Conservation (phyloP, 768 basidiomycete species). For the Mycena filopes region DNA sequence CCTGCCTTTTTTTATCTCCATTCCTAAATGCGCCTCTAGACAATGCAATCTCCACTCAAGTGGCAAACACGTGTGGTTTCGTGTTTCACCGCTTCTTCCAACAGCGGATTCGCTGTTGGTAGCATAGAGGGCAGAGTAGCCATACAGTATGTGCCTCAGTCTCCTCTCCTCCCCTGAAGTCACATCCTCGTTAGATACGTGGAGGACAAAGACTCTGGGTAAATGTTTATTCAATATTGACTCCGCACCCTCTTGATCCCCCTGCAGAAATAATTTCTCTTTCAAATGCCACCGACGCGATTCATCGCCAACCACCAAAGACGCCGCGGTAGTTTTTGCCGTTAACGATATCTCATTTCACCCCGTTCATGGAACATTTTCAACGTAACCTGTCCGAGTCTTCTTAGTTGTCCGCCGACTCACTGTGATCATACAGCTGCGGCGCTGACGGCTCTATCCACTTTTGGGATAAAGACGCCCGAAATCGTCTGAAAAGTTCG, state of each 20-base stretch:
- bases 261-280: constrained; percentile 78
- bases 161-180: constrained; percentile 4
- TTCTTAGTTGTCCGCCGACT: constrained; percentile 37
- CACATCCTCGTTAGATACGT: constrained; percentile 68
- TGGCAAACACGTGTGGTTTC: constrained; percentile 92
- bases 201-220: constrained; percentile 85
- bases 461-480: constrained; percentile 95
- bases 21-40: constrained; percentile 52
- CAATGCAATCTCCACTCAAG: constrained; percentile 86
- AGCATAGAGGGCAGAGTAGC: constrained; percentile 94
- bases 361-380: constrained; percentile 85
- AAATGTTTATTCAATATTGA: constrained; percentile 33
- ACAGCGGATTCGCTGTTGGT: constrained; percentile 83
- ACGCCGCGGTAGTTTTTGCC: constrained; percentile 78
- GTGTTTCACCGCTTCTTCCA: constrained; percentile 77
- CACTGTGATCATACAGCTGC: constrained; percentile 43
- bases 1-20: neutral
- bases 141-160: constrained; percentile 75
- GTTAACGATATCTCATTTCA: constrained; percentile 92
- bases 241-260: constrained; percentile 5
- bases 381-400: constrained; percentile 70
- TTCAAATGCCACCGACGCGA: constrained; percentile 87
- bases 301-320: constrained; percentile 63
- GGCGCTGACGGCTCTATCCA: constrained; percentile 89
- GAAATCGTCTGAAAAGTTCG: constrained; percentile 90